A percentile compares a stretch with the other conserved stretches of the same genome.
Evolutionary conservation across 495 filamentous ascomycete genomes (phyloP).

Genomic region (Delitschia confertaspora): DNA sequence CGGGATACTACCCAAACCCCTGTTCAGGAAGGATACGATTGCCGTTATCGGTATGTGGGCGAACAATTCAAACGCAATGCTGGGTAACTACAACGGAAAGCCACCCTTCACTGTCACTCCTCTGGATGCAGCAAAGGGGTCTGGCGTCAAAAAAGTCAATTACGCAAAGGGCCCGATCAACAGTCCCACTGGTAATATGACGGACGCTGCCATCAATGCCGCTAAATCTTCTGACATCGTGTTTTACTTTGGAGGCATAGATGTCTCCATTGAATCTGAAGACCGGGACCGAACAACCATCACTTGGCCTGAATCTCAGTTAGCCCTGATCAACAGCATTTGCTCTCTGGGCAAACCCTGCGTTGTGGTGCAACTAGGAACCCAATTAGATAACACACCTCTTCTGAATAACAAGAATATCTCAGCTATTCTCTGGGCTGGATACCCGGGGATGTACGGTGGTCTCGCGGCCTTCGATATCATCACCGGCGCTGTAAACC

Average conservation of each 20-base stretch:
- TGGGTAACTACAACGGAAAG: slow-evolving; percentile 50
- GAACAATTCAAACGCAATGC: slow-evolving; percentile 49
- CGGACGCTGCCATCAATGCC: slow-evolving; percentile 35
- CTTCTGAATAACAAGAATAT: slow-evolving; percentile 38
- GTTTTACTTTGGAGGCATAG: slow-evolving; percentile 51
- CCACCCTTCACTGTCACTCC: slow-evolving; percentile 49
- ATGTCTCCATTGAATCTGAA: slow-evolving; percentile 48
- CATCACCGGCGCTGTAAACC: slow-evolving; percentile 44
- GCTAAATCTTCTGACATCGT: slow-evolving; percentile 47
- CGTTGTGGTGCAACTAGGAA: slow-evolving; percentile 49
- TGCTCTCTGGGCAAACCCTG: slow-evolving; percentile 44
- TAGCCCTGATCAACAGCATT: slow-evolving; percentile 45
- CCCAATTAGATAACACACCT: slow-evolving; percentile 29
- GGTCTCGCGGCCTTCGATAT: slow-evolving; percentile 47
- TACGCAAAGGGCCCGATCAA: slow-evolving; percentile 38
- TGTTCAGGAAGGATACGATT: slow-evolving; percentile 34
- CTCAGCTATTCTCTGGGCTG: slow-evolving; percentile 47
- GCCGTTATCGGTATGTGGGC: slow-evolving; percentile 52
- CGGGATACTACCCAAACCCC: slow-evolving; percentile 42
- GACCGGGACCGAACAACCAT: slow-evolving; percentile 45
- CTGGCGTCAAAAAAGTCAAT: slow-evolving; percentile 37
- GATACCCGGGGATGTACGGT: slow-evolving; percentile 52
- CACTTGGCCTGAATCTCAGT: slow-evolving; percentile 48
- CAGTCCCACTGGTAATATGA: slow-evolving; percentile 22
- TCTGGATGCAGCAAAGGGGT: slow-evolving; percentile 40